phyloP scores from a whole-genome alignment of 2,329 filamentous ascomycete genomes.

The Alternaria sp. region DNA sequence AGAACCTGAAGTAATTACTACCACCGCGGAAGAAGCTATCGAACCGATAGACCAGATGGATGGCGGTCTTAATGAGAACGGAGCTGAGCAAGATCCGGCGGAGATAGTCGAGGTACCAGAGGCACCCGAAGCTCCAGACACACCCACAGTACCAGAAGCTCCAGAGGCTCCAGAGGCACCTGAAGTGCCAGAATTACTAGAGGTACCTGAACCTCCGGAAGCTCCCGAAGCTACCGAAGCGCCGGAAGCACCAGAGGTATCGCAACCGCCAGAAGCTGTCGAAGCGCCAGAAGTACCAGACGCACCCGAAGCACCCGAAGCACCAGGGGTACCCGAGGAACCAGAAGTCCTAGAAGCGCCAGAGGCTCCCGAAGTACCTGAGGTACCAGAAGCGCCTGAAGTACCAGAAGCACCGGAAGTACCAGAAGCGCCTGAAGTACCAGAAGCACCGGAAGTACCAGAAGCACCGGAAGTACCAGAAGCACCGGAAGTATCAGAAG shows the following conservation, averaged over 20 bases:
- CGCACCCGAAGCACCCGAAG: neutral
- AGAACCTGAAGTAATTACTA: constrained; percentile 1
- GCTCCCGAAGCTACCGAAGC: neutral
- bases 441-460: neutral
- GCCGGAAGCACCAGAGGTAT: neutral
- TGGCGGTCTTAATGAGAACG: neutral
- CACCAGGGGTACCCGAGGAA: neutral
- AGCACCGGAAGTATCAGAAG: neutral
- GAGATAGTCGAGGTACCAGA: neutral
- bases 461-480: neutral
- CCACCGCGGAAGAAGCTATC: neutral
- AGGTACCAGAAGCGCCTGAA: constrained; percentile 1
- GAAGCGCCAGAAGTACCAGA: neutral
- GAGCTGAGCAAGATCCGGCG: neutral
- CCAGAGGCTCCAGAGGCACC: neutral
- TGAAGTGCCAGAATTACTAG: neutral
- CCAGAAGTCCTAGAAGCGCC: neutral
- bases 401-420: neutral
- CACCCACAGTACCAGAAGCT: neutral
- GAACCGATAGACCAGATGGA: constrained; percentile 2
- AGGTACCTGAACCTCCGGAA: neutral
- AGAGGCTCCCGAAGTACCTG: neutral
- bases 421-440: neutral
- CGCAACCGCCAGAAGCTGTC: neutral
- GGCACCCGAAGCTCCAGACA: neutral